Conservation (phyloP, 352 stramenopile species). For the Globisporangium camurandrum region DNA sequence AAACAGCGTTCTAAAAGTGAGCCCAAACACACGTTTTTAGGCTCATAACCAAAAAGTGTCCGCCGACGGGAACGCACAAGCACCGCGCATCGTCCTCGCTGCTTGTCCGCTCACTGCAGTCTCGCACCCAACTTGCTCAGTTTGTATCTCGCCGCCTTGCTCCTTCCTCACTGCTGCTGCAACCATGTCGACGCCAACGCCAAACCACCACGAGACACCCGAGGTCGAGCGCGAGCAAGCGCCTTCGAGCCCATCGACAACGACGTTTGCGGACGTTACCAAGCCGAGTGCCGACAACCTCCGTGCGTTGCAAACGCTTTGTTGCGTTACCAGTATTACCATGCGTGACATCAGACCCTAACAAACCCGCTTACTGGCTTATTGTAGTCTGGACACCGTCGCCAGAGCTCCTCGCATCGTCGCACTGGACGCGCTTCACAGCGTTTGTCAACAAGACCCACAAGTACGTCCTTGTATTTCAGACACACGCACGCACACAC, state of each 20-base stretch:
- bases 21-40: no score
- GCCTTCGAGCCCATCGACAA: background rate
- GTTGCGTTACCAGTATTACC: no score
- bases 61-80: no score
- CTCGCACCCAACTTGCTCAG: no score
- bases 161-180: no score
- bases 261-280: background rate
- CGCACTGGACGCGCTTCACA: slow-evolving; percentile 68
- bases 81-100: no score
- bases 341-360: background rate
- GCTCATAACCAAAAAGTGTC: no score
- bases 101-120: no score
- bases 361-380: background rate
- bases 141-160: no score
- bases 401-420: slow-evolving; percentile 31
- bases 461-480: slow-evolving; percentile 18
- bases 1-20: no score
- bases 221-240: slow-evolving; percentile 3
- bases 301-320: background rate
- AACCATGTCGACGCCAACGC: background rate
- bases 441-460: slow-evolving; percentile 46
- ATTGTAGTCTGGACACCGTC: slow-evolving; percentile 50
- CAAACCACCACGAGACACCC: slow-evolving; percentile 2
- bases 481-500: background rate
- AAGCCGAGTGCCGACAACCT: background rate